A percentile compares a stretch with the other conserved stretches of the same genome.
phyloP scores from a whole-genome alignment of 2,329 filamentous ascomycete species.

The Tolypocladium ophioglossoides region DNA sequence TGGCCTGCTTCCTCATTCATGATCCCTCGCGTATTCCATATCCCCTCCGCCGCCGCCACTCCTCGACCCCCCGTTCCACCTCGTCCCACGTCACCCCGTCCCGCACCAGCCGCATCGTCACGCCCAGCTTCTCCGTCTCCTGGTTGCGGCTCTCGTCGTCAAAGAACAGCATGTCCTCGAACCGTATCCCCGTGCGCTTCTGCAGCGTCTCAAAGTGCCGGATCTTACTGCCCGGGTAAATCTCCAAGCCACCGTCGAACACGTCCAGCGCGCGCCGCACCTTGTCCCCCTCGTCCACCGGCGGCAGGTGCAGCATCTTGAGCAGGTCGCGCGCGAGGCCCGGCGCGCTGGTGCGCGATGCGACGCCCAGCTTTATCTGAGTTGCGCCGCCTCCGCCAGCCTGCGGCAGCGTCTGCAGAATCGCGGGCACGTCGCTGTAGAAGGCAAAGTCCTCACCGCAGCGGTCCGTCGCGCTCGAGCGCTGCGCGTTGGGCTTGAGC shows the following conservation, averaged over 20 bases:
- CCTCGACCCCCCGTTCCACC: conserved; percentile 66
- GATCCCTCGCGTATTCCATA: conserved; percentile 9
- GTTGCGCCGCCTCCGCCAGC: conserved; percentile 8
- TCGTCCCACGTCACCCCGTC: conserved; percentile 70
- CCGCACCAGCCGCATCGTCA: conserved; percentile 72
- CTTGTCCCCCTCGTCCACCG: conserved; percentile 18
- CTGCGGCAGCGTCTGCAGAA: conserved; percentile 48
- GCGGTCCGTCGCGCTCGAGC: conserved; percentile 38
- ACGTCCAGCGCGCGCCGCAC: conserved; percentile 41
- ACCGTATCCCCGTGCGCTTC: conserved; percentile 58
- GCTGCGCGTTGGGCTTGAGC: conserved; percentile 38
- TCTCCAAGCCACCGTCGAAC: conserved; percentile 52
- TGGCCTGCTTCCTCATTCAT: neutral
- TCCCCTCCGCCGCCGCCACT: conserved; percentile 68
- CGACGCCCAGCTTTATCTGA: conserved; percentile 51
- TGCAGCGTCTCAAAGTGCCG: conserved; percentile 70
- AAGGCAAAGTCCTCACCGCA: conserved; percentile 59
- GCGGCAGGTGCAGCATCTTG: conserved; percentile 54
- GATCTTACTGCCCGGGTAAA: conserved; percentile 73
- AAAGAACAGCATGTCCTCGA: conserved; percentile 87
- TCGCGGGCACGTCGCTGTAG: conserved; percentile 57
- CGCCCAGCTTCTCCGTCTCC: conserved; percentile 69
- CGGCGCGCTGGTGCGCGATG: conserved; percentile 71
- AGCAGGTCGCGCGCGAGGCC: conserved; percentile 74
- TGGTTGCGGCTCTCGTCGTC: conserved; percentile 83